Evolutionary conservation across 2,329 filamentous ascomycete genomes (phyloP), one percentile per base, ranked within the genome.

Genomic region (Fusarium annulatum): DNA sequence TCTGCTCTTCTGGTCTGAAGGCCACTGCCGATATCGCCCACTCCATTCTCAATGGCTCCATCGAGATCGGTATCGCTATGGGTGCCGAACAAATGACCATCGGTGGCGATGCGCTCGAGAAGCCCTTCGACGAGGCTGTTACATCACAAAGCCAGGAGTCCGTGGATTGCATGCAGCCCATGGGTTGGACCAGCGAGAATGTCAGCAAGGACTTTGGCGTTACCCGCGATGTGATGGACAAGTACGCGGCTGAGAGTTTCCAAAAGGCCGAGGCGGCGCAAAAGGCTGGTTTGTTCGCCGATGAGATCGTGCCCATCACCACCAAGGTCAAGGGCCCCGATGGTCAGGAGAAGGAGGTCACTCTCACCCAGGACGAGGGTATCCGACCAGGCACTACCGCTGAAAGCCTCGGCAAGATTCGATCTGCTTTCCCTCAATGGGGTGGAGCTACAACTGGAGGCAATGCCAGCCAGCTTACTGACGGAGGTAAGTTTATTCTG

Each of bases 161-260:
- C 1, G 84, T 84, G 52, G 96, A 98, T 85, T 96, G 95, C 87
- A 90, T 96, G 90, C 90, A 95, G 88, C 93, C 96, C 75, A 99
- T 99, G 96, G 96, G 96, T 28, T 97, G 97, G 90, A 99, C 96
- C 6, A 96, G 93, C 67, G 96, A 99, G 87, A 98, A 98, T 81
- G 95, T 99, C 34, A 94, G 92, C 77, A 90, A 90, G 55, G 96
- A 98, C 85, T 98, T 98, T 83, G 90, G 92, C 80, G 92, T 99
- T 81, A 85, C 90, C 5, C 90, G 96, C 69, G 91, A 95, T 80
- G 85, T 86, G 81, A 94, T 98, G 85, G 96, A 99, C 83, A 86
- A 88, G 75, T 98, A 91, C 82, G 94, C 96, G 0, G 93, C 93
- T 15, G 94, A 97, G 86, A 95, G 92, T 51, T 99, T 95, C 87